A percentile compares a stretch with the other conserved stretches of the same genome.
phyloP scores from a whole-genome alignment of 2,329 filamentous ascomycete species.

The Chrysoporthe austroafricana region DNA sequence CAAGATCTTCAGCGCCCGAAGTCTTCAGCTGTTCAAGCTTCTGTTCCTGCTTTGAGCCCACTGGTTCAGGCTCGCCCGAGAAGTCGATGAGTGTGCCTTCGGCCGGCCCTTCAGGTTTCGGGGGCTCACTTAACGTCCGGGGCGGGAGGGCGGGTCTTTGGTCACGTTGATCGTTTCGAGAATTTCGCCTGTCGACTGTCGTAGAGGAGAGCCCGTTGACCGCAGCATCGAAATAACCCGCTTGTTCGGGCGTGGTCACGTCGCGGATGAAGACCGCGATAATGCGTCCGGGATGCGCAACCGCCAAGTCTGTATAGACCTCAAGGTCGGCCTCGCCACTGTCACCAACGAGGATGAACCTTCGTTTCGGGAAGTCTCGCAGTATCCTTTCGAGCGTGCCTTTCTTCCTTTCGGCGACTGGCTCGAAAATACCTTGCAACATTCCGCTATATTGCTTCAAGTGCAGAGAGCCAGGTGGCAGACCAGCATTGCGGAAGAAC shows the following conservation, averaged over 20 bases:
- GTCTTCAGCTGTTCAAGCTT: constrained; percentile 37
- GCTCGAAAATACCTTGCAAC: constrained; percentile 97
- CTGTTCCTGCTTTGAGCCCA: constrained; percentile 40
- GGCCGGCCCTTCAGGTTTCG: constrained; percentile 40
- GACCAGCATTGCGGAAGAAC: constrained; percentile 78
- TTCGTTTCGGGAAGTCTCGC: constrained; percentile 84
- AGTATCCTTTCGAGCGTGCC: constrained; percentile 84
- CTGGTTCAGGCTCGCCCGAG: constrained; percentile 53
- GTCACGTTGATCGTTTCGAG: constrained; percentile 29
- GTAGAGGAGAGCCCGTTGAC: constrained; percentile 39
- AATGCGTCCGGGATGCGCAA: constrained; percentile 81
- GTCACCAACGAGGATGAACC: constrained; percentile 90
- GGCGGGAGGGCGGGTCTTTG: constrained; percentile 41
- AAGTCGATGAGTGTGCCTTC: constrained; percentile 67
- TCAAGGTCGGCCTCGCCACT: constrained; percentile 97
- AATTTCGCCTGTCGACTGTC: constrained; percentile 32
- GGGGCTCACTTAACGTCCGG: constrained; percentile 33
- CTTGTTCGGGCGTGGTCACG: constrained; percentile 77
- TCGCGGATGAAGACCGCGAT: constrained; percentile 92
- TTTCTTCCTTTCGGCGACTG: constrained; percentile 93
- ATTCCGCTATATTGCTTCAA: constrained; percentile 96
- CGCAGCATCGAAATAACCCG: constrained; percentile 76
- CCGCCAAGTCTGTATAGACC: constrained; percentile 91
- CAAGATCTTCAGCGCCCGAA: constrained; percentile 7
- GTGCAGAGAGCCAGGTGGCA: constrained; percentile 90